Conservation (phyloP, 2,329 filamentous ascomycete species). For the Amauroascus niger region DNA sequence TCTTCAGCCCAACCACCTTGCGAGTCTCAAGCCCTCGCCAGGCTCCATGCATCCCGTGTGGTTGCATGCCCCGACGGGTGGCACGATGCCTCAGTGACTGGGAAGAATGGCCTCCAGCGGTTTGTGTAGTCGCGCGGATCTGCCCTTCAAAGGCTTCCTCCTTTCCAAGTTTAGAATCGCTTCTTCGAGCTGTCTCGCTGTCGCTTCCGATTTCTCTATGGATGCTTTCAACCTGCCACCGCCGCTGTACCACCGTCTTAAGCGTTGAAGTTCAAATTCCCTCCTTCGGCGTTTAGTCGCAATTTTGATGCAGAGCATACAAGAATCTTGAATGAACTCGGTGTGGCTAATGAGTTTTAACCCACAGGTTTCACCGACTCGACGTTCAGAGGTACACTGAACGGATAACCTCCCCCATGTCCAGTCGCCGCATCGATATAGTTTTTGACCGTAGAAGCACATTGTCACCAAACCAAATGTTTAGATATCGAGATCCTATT, state of each 20-base stretch:
- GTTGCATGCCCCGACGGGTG: not conserved
- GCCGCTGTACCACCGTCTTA: not conserved
- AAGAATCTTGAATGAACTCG: not conserved
- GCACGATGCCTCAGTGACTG: not conserved
- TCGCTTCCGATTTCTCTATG: not conserved
- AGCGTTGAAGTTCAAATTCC: not conserved
- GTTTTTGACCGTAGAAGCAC: slow-evolving; percentile 4
- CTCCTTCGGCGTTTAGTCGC: slow-evolving; percentile 1
- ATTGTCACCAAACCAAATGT: not conserved
- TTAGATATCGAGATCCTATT: not conserved
- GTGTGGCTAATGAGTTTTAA: slow-evolving; percentile 1
- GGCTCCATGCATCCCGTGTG: too few relatives aligned
- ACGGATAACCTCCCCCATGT: not conserved
- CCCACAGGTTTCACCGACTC: slow-evolving; percentile 1
- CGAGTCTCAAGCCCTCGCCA: too few relatives aligned
- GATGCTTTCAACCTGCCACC: not conserved
- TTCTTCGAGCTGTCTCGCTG: not conserved
- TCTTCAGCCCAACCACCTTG: too few relatives aligned
- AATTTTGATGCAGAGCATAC: not conserved
- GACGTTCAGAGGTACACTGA: slow-evolving; percentile 1
- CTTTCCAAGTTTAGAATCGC: not conserved
- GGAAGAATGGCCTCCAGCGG: not conserved
- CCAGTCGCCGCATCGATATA: slow-evolving; percentile 4
- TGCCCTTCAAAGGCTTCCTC: not conserved
- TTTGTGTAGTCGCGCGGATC: not conserved